These are phyloP conservation scores for Cystoderma amianthinum DNA, from an alignment of 768 basidiomycete species.

Conservation along the genomic window DNA sequence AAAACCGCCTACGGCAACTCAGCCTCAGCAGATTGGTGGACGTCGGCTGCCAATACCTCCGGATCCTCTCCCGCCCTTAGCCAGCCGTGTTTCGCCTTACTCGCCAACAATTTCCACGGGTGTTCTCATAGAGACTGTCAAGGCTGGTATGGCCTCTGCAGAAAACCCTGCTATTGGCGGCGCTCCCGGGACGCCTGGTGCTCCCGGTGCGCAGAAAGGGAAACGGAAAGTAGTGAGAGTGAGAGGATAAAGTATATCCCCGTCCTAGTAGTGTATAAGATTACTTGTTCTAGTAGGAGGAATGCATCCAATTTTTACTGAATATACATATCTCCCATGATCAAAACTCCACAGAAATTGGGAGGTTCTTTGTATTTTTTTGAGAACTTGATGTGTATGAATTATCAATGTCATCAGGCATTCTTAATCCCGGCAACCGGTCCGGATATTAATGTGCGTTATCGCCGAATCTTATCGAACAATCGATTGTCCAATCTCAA, in stretches of 20 bases:
- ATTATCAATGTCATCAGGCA: too few relatives aligned
- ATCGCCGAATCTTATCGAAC: neutral
- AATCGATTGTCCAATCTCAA: neutral
- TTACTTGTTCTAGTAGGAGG: too few relatives aligned
- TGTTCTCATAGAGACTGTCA: slow-evolving; percentile 75
- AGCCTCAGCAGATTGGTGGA: slow-evolving; percentile 21
- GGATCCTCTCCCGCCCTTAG: slow-evolving; percentile 64
- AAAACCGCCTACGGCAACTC: slow-evolving; percentile 28
- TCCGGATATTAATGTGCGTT: neutral
- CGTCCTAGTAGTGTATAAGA: too few relatives aligned
- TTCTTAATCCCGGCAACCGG: too few relatives aligned
- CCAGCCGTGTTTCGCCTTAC: slow-evolving; percentile 71
- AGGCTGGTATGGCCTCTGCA: slow-evolving; percentile 77
- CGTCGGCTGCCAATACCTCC: slow-evolving; percentile 68
- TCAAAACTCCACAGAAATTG: too few relatives aligned
- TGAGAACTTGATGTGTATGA: too few relatives aligned
- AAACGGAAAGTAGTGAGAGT: slow-evolving; percentile 79
- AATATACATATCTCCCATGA: too few relatives aligned
- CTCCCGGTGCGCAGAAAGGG: slow-evolving; percentile 50
- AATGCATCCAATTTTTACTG: neutral
- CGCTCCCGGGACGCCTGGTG: slow-evolving; percentile 25
- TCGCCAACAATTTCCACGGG: slow-evolving; percentile 75
- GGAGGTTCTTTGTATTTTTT: too few relatives aligned
- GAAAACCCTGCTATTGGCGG: slow-evolving; percentile 32
- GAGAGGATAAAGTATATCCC: slow-evolving; percentile 41